Base-by-base conservation (phyloP, 2,329 filamentous ascomycete genomes). In the Trichoderma aggressivum region DNA sequence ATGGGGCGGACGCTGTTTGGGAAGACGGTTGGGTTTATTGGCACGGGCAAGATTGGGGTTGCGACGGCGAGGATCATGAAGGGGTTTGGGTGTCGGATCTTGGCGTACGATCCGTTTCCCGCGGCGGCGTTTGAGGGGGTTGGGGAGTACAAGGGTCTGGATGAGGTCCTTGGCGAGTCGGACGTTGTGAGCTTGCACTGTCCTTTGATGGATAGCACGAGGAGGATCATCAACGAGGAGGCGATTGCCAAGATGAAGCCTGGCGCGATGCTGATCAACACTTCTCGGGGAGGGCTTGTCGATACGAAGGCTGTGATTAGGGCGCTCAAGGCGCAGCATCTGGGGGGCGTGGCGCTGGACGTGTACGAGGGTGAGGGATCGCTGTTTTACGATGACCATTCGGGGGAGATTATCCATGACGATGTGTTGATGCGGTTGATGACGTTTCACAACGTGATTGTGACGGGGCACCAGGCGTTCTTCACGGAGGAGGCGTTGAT, bases 381-480 rank as follows among this genome's bases (percentile, higher is more conserved):
- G 50, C 80, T 91, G 43, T 92, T 92, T 76, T 91, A 91, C 78
- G 85, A 87, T 75, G 89, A 91, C 74, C 88, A 90, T 75, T 90
- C 88, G 6, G 85, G 82, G 16, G 85, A 89, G 73, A 89, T 91
- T 75, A 90, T 91, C 73, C 83, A 91, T 62, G 90, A 92, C 76
- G 89, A 92, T 75, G 83, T 86, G 70, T 81, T 92, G 58, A 90
- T 89, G 85, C 85, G 90, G 6, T 79, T 92, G 73, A 87, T 90
- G 80, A 91, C 89, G 0, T 92, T 92, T 75, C 90, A 86, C 72
- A 92, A 92, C 73, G 90, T 91, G 4, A 78, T 92, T 58, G 81
- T 92, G 72, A 90, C 86, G 73, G 89, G 90, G 0, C 90, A 92
- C 75, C 90, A 92, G 81, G 90, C 88, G 1, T 92, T 92, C 80